Evolutionary conservation across 2,329 filamentous ascomycete species (phyloP), one percentile per base, ranked within the genome.

Genomic region (Hymenoscyphus scutula): DNA sequence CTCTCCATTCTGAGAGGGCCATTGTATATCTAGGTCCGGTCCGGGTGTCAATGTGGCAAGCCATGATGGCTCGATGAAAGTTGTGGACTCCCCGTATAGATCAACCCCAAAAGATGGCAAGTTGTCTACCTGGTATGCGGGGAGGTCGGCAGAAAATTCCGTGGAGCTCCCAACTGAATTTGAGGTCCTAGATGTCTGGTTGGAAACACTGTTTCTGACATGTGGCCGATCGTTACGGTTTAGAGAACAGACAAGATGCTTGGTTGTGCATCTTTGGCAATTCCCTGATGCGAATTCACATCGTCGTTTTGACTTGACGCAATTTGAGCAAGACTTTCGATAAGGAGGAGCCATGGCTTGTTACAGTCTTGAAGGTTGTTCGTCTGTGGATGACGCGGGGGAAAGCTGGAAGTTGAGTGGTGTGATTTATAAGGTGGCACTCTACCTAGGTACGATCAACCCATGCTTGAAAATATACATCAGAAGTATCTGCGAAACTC

Each of bases 291-390:
- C n/a, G 25, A 55, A 55, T 55, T 55, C 53, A 8, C 53, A 55
- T 29, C 27, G 25, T 29, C 53, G 53, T 32, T 55, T 55, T 10
- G 53, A 29, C 30, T 55, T 55, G 53, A 55, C 27, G n/a, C 53
- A 55, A n/a, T 29, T 55, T 32, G 30, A 29, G 53, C 53, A 55
- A 55, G 53, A 55, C 23, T 30, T 55, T 55, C 53, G 27, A 55
- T 55, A 55, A 32, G 53, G 53, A 6, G 53, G 53, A n/a, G 53
- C 53, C 53, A 55, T 55, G 30, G 38, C n/a, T 45, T 5, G 38
- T 25, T 29, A 3, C 25, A 30, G 23, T n/a, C 27, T 29, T 15
- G 25, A 55, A 32, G 27, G 3, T 53, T 55, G 53, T 55, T 55
- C 15, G 11, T 1, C 7, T 30, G 25, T 32, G 27, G n/a, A 10